Evolutionary conservation across 2,329 filamentous ascomycete genomes (phyloP), one percentile per base, ranked within the genome.

Genomic region (Penicillium sp.): DNA sequence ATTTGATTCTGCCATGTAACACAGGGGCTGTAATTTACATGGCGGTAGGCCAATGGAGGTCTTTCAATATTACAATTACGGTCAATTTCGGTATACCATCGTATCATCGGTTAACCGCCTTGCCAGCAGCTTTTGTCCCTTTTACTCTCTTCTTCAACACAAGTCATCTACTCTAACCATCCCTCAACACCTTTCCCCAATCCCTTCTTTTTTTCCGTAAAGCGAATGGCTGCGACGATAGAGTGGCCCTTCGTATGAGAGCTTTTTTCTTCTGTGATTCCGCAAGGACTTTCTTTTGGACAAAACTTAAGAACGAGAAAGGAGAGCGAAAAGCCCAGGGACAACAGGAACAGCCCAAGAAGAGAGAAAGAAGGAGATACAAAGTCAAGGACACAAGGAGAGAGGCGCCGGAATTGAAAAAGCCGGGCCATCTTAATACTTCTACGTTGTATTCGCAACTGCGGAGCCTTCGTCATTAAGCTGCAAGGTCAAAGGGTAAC

Each of bases 191-290:
- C 50, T 50, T 57, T 54, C 59, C 61, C 61, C 41, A 57, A 54
- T 43, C 45, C 57, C 53, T 57, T 50, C 43, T 51, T 64, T 57
- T 63, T 68, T 64, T 64, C 66, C 69, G 74, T 76, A 76, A 76
- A 74, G 68, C 70, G 69, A 72, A 72, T 70, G 65, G 71, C 65
- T 68, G 72, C 72, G 40, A 45, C 21, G 16, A 66, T 68, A 65
- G 62, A 68, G 66, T 66, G 71, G 68, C 64, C 71, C 69, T 68
- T 70, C 67, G 70, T 72, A 71, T 72, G 68, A 73, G 67, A 68
- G 60, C 65, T 58, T 52, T 52, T 60, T 67, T 59, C 56, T 68
- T 65, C 63, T 63, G 60, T 69, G 60, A 59, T 64, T 43, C 31
- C 39, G 58, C 65, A 69, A 72, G 65, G 23, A 51, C 53, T 41